Evolutionary conservation across 768 basidiomycete genomes (phyloP), one percentile per base, ranked within the genome.

Genomic region (Lactarius trivialis): DNA sequence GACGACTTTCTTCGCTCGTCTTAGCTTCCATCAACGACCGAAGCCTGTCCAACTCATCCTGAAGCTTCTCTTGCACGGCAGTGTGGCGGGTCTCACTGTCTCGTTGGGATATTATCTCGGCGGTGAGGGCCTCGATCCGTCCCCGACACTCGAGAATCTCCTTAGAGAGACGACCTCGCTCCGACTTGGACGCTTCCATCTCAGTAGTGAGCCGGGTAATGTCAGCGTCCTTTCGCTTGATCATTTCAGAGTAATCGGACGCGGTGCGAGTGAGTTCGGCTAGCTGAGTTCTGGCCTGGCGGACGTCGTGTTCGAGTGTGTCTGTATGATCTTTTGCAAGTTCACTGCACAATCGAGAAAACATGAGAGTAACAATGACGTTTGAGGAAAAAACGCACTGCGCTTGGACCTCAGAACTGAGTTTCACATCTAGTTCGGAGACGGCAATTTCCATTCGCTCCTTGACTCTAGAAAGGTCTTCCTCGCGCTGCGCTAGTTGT

Each of bases 31-130:
- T 82, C 15, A 90, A 76, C n/a, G 82, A 76, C 7, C 94, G 86
- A 8, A 98, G 78, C 64, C 91, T 88, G 68, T 96, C 94, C 12
- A 97, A 77, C 73, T 97, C 95, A 43, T 79, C 81, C 68, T 91
- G 85, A 2, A 96, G 76, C 68, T 86, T 89, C 30, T 76, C 75
- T 30, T 83, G 84, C 3, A 79, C 74, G 5, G 67, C 67, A 11
- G 75, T 70, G 2, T 76, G 73, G 37, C 80, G 76, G 73, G 86
- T 71, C 43, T 78, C 76, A 53, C 84, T 85, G 34, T 79, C 77
- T 60, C 79, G 84, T 69, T 83, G 83, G 6, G 81, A 81, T 5
- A 78, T 78, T 19, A 88, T 74, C 69, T 93, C 85, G 1, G 79
- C 78, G 9, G 80, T 78, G 37, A 92, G 74, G 1, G 81, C 84